phyloP scores from a whole-genome alignment of 805 yeast species.

The Hanseniaspora nectarophila region DNA sequence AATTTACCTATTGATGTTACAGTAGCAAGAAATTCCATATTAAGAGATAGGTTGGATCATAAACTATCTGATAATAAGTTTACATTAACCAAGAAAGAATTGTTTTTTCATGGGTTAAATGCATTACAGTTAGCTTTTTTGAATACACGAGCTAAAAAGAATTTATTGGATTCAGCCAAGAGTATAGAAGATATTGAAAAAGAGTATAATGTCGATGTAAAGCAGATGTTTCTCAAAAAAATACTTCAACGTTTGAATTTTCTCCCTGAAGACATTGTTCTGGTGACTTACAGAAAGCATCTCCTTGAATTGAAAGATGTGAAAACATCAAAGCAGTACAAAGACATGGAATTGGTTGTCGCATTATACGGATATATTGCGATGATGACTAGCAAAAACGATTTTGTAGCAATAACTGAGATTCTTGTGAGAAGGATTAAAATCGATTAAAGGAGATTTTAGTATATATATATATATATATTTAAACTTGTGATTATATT shows the following conservation, averaged over 20 bases:
- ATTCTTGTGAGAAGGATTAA: background rate
- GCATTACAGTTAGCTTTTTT: background rate
- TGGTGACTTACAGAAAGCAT: background rate
- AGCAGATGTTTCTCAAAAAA: background rate
- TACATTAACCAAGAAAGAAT: background rate
- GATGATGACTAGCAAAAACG: background rate
- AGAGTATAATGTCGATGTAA: background rate
- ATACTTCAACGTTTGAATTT: background rate
- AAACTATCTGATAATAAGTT: background rate
- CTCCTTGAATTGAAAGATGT: background rate
- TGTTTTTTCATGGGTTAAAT: background rate
- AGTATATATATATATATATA: too few species aligned
- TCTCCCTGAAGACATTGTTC: background rate
- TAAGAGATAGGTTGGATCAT: background rate
- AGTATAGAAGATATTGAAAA: background rate
- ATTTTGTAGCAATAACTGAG: background rate
- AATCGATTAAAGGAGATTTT: too few species aligned
- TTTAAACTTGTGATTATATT: too few species aligned
- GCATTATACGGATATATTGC: slow-evolving; percentile 6
- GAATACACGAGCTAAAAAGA: background rate
- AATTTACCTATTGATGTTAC: background rate
- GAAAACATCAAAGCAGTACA: background rate
- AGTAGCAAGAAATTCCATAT: background rate
- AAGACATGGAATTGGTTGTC: slow-evolving; percentile 1
- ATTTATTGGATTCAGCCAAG: background rate